Percentiles rank a stretch among this genome's conserved stretches.
Conservation (phyloP, 164 flowering plant genomes). For the Saururus chinensis region DNA sequence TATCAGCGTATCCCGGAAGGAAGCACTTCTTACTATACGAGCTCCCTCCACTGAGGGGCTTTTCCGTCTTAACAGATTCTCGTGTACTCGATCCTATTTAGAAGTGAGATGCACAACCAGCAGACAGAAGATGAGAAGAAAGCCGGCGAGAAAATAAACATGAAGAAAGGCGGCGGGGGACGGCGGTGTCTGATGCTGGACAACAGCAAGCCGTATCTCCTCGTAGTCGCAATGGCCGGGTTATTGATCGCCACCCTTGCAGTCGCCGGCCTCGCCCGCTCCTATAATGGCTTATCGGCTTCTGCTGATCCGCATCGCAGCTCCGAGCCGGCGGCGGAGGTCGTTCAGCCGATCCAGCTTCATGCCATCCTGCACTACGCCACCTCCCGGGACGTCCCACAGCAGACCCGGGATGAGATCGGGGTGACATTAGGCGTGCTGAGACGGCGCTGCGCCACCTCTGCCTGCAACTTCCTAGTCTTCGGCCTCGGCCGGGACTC, state of each 20-base stretch:
- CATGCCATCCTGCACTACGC: constrained; percentile 29
- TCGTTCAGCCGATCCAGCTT: constrained; percentile 1
- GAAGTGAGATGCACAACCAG: too few relatives aligned
- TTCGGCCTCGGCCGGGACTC: constrained; percentile 33
- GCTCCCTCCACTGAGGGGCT: too few relatives aligned
- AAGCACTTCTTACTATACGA: too few relatives aligned
- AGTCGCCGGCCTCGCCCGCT: background rate
- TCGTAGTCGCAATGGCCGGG: background rate
- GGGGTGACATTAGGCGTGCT: constrained; percentile 20
- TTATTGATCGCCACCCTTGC: background rate
- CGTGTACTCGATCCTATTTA: too few relatives aligned
- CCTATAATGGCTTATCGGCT: background rate
- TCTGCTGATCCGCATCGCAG: background rate
- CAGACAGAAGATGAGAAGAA: too few relatives aligned
- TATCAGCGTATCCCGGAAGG: too few relatives aligned
- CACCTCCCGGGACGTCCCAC: constrained; percentile 17
- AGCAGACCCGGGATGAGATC: constrained; percentile 19
- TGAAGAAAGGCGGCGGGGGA: too few relatives aligned
- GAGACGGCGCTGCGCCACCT: background rate
- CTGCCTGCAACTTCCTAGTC: constrained; percentile 30
- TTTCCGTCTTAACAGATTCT: too few relatives aligned
- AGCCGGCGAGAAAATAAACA: too few relatives aligned
- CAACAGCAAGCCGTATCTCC: too few relatives aligned
- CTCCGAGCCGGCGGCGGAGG: background rate
- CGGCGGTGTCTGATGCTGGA: too few relatives aligned